A percentile compares a stretch with the other conserved stretches of the same genome.
Evolutionary conservation across 2,329 filamentous ascomycete species (phyloP).

Genomic region (Scytalidium lignicola): DNA sequence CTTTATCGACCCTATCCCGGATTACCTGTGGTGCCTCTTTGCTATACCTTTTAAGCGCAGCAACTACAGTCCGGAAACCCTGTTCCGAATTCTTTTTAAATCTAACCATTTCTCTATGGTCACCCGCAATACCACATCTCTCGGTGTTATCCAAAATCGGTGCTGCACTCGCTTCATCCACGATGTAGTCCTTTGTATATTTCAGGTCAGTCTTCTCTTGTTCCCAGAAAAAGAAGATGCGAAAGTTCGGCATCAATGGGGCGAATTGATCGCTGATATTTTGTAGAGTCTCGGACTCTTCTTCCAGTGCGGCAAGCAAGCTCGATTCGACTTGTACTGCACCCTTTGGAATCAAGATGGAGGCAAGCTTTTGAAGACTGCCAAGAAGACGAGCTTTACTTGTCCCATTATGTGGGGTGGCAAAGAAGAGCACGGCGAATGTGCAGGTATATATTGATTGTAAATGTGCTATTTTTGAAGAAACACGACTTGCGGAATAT

Average conservation of each 20-base stretch:
- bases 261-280: slow-evolving; percentile 34
- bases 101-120: slow-evolving; percentile 6
- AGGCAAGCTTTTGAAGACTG: slow-evolving; percentile 25
- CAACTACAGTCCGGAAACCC: not conserved
- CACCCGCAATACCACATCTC: slow-evolving; percentile 25
- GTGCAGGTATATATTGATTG: slow-evolving; percentile 33
- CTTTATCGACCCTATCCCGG: not conserved
- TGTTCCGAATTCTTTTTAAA: not conserved
- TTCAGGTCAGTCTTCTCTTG: slow-evolving; percentile 31
- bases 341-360: slow-evolving; percentile 22
- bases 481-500: slow-evolving; percentile 21
- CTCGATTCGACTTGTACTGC: slow-evolving; percentile 30
- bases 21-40: not conserved
- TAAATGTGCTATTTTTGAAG: slow-evolving; percentile 25
- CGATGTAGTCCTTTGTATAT: slow-evolving; percentile 48
- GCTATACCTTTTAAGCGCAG: slow-evolving; percentile 1
- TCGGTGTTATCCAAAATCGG: slow-evolving; percentile 41
- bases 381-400: slow-evolving; percentile 24
- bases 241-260: slow-evolving; percentile 31
- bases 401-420: slow-evolving; percentile 32
- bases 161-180: slow-evolving; percentile 62
- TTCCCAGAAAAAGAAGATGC: slow-evolving; percentile 36
- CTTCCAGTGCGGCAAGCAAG: slow-evolving; percentile 48
- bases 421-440: slow-evolving; percentile 31
- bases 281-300: slow-evolving; percentile 34